Base-by-base conservation (phyloP, 768 basidiomycete species). In the Mycena maculata region DNA sequence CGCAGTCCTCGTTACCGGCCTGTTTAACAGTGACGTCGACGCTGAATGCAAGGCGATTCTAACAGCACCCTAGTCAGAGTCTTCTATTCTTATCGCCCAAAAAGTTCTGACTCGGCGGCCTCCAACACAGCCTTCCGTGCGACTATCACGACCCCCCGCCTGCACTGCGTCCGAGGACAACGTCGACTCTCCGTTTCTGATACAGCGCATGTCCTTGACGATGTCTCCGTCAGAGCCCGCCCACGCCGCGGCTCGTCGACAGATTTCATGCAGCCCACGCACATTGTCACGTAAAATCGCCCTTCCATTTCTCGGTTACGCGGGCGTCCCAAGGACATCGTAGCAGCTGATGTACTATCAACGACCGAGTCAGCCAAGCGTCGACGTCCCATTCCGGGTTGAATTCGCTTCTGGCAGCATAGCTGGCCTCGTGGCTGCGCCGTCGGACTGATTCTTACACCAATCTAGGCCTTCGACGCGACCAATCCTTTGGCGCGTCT, bases 261-360 rank as follows among this genome's bases (percentile, higher is more conserved):
- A 55, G 42, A 62, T 60, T 36, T n/a, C 60, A 36, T 42, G 39
- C 25, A 18, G 15, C 38, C 27, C 58, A 49, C 27, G 47, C 45
- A 28, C 52, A 41, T 25, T 45, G 27, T 54, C 41, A 38, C 61
- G 61, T 55, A 63, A 63, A 36, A 38, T 11, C 9, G 2, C 16
- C 25, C 61, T 63, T 63, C 61, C 61, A 63, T 63, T 63, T 56
- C 53, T 55, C 61, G 61, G 52, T 20, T 39, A 33, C 23, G 52
- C 52, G 53, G 44, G 44, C 53, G 20, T 39, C 53, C 53, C 44
- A 55, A 55, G 53, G 33, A 54, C 61, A 63, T 63, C 61, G 61
- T 33, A 47, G 52, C 61, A 63, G 60, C 25, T 63, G 61, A 56
- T 54, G 45, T 63, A 27, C 48, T 63, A 56, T 45, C 53, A 55